Base-by-base conservation (phyloP, 2,329 filamentous ascomycete species). In the Gremmenia infestans region DNA sequence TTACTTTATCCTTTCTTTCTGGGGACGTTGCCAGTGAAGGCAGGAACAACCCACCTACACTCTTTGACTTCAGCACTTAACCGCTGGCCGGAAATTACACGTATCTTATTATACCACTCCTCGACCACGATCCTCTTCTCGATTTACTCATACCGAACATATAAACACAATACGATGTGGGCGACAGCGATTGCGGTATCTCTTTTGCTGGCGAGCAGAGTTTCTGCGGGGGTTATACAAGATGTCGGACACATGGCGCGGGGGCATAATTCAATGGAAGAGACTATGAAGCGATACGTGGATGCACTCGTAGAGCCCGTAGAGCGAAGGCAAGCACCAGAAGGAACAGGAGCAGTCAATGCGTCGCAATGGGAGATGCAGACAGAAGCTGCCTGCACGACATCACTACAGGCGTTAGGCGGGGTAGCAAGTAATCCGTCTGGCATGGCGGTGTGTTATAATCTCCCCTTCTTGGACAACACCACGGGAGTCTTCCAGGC, bases 391-490 rank as follows among this genome's bases (percentile, higher is more conserved):
- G 85, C 85, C 22, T 94, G 89, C 71, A 73, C 73, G 46, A 65
- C 73, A 22, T 78, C 81, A 8, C 75, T 94, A 17, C 69, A 71
- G 2, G 69, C 72, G 25, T 76, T 91, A 49, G 74, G 76, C 14
- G 73, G 72, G 11, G 74, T 78, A 57, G 81, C 84, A 43, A 80
- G 81, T 23, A 93, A 92, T 63, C 87, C 88, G 5, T 87, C 88
- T 9, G 90, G 90, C 50, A 81, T 90, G 48, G 87, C 86, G 56
- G 82, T 89, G 48, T 95, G 90, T 79, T 94, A 93, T 75, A 95
- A 94, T 69, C 72, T 95, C 23, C 85, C 86, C 0, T 82, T 81
- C 40, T 78, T 91, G 55, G 81, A 93, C 72, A 82, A 81, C 63
- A 71, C 72, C 4, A 85, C 81, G 0, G 89, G 89, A 32, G 75